Evolutionary conservation across 768 basidiomycete genomes (phyloP).

Genomic region (Amanita rimosa): DNA sequence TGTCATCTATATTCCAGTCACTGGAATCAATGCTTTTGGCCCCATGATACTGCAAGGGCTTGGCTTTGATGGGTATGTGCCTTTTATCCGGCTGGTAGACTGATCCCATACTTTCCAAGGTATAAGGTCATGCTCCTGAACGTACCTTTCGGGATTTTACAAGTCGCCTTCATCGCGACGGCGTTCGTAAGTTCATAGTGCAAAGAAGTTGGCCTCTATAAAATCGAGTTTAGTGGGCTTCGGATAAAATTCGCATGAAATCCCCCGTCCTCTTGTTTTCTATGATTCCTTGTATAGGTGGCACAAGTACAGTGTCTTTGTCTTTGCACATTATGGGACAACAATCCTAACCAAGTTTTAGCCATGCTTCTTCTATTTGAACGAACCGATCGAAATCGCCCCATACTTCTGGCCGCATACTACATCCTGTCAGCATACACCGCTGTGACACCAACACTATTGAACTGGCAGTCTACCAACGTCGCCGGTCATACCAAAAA

Average conservation of each 20-base stretch:
- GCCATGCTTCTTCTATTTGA: conserved; percentile 17
- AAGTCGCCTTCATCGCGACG: conserved; percentile 15
- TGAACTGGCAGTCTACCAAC: conserved; percentile 24
- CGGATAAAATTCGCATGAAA: conserved; percentile 16
- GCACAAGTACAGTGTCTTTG: conserved; percentile 11
- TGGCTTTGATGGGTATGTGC: conserved; percentile 19
- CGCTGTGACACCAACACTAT: conserved; percentile 14
- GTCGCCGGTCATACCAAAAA: conserved; percentile 23
- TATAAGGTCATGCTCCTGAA: conserved; percentile 20
- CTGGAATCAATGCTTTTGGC: conserved; percentile 17
- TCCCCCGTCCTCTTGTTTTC: conserved; percentile 14
- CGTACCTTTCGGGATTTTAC: conserved; percentile 19
- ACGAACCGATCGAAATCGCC: conserved; percentile 14
- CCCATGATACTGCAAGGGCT: conserved; percentile 21
- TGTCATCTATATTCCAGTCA: conserved; percentile 14
- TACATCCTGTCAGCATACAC: conserved; percentile 16
- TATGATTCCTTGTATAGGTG: conserved; percentile 14
- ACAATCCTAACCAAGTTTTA: conserved; percentile 2
- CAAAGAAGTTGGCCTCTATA: neutral
- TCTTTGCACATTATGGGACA: neutral
- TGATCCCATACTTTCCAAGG: conserved; percentile 7
- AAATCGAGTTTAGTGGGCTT: conserved; percentile 14
- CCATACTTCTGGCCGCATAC: conserved; percentile 18
- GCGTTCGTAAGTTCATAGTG: conserved; percentile 15
- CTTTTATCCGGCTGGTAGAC: neutral